phyloP scores from a whole-genome alignment of 2,329 filamentous ascomycete genomes.

The Biscogniauxia mediterranea region DNA sequence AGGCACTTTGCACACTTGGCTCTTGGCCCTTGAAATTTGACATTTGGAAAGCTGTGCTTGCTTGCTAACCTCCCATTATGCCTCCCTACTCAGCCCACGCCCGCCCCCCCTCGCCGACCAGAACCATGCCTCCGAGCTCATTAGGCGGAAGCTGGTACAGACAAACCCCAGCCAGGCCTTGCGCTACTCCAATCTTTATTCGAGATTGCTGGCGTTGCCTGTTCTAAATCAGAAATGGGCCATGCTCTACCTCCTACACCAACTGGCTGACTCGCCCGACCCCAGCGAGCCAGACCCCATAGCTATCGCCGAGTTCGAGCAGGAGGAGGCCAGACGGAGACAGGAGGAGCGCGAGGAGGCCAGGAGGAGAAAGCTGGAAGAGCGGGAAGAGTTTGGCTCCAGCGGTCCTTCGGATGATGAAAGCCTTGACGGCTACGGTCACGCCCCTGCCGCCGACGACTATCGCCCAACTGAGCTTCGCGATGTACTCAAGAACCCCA shows the following conservation, averaged over 20 bases:
- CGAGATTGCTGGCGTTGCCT: constrained; percentile 81
- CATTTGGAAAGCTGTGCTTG: too few relatives aligned
- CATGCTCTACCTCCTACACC: constrained; percentile 87
- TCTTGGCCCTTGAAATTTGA: too few relatives aligned
- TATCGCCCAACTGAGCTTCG: constrained; percentile 31
- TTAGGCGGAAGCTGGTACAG: constrained; percentile 82
- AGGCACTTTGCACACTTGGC: constrained; percentile 4
- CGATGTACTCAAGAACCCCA: constrained; percentile 30
- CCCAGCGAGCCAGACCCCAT: constrained; percentile 46
- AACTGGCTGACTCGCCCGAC: constrained; percentile 69
- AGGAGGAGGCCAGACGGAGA: constrained; percentile 24
- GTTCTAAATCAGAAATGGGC: constrained; percentile 96
- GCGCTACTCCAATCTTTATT: constrained; percentile 87
- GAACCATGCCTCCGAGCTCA: constrained; percentile 89
- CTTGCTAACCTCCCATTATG: not conserved
- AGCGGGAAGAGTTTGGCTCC: constrained; percentile 21
- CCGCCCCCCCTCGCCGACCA: constrained; percentile 66
- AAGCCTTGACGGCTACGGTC: constrained; percentile 14
- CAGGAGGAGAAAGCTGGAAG: constrained; percentile 1
- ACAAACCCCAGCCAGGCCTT: constrained; percentile 76
- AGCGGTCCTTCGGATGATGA: constrained; percentile 24
- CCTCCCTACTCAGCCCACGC: constrained; percentile 37
- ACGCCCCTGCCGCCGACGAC: constrained; percentile 14
- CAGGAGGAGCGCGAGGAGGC: constrained; percentile 9
- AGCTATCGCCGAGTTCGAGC: constrained; percentile 32